phyloP scores from a whole-genome alignment of 2,329 filamentous ascomycete species.

The Paecilomyces sp. region DNA sequence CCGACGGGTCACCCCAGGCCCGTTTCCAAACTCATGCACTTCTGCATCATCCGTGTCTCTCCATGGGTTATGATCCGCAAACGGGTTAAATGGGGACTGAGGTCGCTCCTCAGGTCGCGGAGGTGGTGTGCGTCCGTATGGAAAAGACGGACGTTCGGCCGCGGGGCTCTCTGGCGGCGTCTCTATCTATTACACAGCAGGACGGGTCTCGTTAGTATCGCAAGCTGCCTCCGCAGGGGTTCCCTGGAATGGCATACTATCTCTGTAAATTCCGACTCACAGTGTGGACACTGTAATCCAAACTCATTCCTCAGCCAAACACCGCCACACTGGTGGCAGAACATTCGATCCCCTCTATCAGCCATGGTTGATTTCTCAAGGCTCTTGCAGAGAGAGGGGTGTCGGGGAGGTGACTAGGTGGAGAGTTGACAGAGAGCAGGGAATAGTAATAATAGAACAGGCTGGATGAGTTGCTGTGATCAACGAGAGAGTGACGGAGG shows the following conservation, averaged over 20 bases:
- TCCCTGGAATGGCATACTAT: slow-evolving; percentile 55
- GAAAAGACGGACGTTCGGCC: slow-evolving; percentile 12
- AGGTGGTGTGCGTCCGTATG: slow-evolving; percentile 17
- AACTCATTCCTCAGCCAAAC: slow-evolving; percentile 73
- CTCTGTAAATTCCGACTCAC: slow-evolving; percentile 71
- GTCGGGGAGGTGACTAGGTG: background rate
- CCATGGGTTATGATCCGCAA: slow-evolving; percentile 44
- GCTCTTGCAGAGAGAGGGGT: background rate
- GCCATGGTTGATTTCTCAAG: slow-evolving; percentile 19
- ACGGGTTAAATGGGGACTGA: slow-evolving; percentile 20
- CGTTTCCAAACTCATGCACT: slow-evolving; percentile 14
- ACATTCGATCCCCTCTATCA: slow-evolving; percentile 60
- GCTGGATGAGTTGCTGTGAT: background rate
- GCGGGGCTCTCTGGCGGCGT: slow-evolving; percentile 20
- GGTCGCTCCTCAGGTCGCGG: slow-evolving; percentile 15
- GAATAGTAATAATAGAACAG: background rate
- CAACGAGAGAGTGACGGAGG: background rate
- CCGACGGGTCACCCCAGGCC: slow-evolving; percentile 24
- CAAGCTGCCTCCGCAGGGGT: slow-evolving; percentile 1
- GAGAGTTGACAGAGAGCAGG: slow-evolving; percentile 5
- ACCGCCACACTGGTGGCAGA: slow-evolving; percentile 71
- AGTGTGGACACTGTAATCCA: slow-evolving; percentile 68
- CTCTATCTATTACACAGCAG: slow-evolving; percentile 18
- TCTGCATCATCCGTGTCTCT: slow-evolving; percentile 40
- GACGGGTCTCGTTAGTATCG: slow-evolving; percentile 3